These are phyloP conservation scores for Areca catechu DNA, from an alignment of 176 grass and related monocot species.

Conservation along the genomic window DNA sequence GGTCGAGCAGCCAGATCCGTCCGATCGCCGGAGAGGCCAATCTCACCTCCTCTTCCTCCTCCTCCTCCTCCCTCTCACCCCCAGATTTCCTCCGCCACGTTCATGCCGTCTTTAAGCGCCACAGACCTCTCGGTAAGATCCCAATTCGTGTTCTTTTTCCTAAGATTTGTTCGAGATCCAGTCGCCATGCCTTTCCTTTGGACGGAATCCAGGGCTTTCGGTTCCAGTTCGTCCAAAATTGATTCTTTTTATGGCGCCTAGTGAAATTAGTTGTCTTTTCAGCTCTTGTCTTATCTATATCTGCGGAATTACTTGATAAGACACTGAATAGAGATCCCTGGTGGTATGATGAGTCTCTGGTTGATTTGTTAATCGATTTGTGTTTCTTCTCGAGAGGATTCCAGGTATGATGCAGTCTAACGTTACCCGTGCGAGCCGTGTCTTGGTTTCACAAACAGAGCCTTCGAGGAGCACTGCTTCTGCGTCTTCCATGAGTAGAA, in stretches of 20 bases:
- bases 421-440: slow-evolving; percentile 4
- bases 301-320: too few relatives aligned
- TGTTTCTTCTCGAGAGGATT: background rate
- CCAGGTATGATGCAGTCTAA: slow-evolving; percentile 11
- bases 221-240: background rate
- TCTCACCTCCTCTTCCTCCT: slow-evolving; percentile 15
- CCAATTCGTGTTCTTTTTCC: background rate
- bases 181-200: slow-evolving; percentile 1
- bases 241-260: background rate
- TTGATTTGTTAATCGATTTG: background rate
- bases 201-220: slow-evolving; percentile 6
- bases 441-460: slow-evolving; percentile 14
- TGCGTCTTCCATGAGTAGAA: background rate
- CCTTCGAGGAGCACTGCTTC: slow-evolving; percentile 2
- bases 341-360: background rate
- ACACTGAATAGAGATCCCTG: background rate
- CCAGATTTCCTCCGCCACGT: slow-evolving; percentile 45
- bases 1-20: background rate
- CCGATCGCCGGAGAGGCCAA: background rate
- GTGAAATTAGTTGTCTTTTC: background rate
- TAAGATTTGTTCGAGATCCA: too few relatives aligned
- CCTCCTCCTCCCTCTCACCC: slow-evolving; percentile 39
- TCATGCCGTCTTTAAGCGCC: slow-evolving; percentile 67
- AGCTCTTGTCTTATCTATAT: too few relatives aligned
- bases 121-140: slow-evolving; percentile 32